Percentiles rank a stretch among this genome's conserved stretches.
phyloP scores from a whole-genome alignment of 331 rosid species.

The Rhamnella rubrinervis region DNA sequence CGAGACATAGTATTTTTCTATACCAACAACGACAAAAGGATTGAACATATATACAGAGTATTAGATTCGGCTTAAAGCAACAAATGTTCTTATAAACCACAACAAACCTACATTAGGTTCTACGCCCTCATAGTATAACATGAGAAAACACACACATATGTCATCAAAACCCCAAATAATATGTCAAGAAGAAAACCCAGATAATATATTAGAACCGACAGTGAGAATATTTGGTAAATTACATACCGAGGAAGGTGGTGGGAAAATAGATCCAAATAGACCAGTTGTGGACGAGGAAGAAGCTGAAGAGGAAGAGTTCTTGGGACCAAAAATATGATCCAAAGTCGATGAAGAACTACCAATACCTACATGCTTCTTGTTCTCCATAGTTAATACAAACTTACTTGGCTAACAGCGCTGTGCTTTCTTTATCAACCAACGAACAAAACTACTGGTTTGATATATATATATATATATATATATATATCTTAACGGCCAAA shows the following conservation, averaged over 20 bases:
- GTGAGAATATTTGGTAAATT: neutral
- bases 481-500: constrained; percentile 34
- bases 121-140: no score
- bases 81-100: no score
- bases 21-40: no score
- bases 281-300: constrained; percentile 41
- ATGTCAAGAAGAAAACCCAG: neutral
- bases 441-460: constrained; percentile 45
- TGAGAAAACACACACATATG: no score
- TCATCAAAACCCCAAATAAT: neutral
- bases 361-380: constrained; percentile 35
- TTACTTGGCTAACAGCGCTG: neutral
- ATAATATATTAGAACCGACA: neutral
- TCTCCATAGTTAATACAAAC: constrained; percentile 37
- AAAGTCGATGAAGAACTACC: constrained; percentile 40
- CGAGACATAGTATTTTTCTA: no score
- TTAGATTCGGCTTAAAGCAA: no score
- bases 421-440: constrained; percentile 41
- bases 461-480: constrained; percentile 21
- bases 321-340: constrained; percentile 71
- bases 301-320: constrained; percentile 30
- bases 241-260: constrained; percentile 56
- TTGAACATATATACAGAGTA: no score
- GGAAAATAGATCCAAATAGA: constrained; percentile 57
- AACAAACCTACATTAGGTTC: no score